Evolutionary conservation across 148 eudicot species (phyloP).

Genomic region (Cornus suecica): DNA sequence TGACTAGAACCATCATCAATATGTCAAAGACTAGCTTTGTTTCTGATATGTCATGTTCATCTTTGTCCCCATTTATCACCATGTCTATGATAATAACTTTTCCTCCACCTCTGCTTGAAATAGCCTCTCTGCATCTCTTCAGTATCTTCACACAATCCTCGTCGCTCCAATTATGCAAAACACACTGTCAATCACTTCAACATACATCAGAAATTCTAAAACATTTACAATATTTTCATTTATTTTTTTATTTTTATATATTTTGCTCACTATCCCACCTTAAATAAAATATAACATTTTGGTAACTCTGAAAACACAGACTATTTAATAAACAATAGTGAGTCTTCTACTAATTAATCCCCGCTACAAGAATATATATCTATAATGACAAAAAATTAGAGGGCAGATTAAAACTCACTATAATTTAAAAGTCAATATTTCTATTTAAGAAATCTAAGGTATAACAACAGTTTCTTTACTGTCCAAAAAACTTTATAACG

Average conservation of each 20-base stretch:
- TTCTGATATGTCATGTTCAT: neutral
- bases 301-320: too few relatives aligned
- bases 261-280: neutral
- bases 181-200: neutral
- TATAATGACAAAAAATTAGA: too few relatives aligned
- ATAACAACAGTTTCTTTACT: too few relatives aligned
- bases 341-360: too few relatives aligned
- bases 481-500: too few relatives aligned
- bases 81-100: constrained; percentile 11
- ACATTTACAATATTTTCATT: neutral
- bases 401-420: too few relatives aligned
- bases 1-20: neutral
- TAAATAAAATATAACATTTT: too few relatives aligned
- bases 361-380: too few relatives aligned
- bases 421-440: too few relatives aligned
- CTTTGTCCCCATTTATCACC: neutral
- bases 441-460: too few relatives aligned
- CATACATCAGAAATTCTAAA: neutral
- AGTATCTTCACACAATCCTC: constrained; percentile 3
- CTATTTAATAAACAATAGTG: too few relatives aligned
- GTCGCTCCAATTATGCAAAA: constrained; percentile 2
- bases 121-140: constrained; percentile 1
- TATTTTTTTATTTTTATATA: too few relatives aligned
- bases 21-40: neutral
- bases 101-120: neutral